A percentile compares a stretch with the other conserved stretches of the same genome.
These are phyloP conservation scores for Plectosphaerella cucumerina DNA, from an alignment of 2,329 filamentous ascomycete genomes.

Conservation along the genomic window DNA sequence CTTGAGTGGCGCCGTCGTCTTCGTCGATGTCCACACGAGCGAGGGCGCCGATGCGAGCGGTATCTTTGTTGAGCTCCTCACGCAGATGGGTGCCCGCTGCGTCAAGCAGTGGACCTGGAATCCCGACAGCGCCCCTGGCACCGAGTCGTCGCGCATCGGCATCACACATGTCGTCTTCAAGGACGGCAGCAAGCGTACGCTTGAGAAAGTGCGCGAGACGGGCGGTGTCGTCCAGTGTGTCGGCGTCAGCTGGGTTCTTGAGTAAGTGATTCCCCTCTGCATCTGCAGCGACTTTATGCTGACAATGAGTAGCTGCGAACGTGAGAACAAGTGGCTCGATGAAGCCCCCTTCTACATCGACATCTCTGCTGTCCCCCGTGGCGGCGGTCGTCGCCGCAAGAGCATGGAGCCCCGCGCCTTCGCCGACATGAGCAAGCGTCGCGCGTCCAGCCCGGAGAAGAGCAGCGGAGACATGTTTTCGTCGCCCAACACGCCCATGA, in stretches of 20 bases:
- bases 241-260: slow-evolving; percentile 82
- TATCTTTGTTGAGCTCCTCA: slow-evolving; percentile 77
- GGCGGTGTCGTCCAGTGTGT: slow-evolving; percentile 78
- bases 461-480: slow-evolving; percentile 24
- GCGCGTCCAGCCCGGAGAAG: slow-evolving; percentile 42
- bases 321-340: slow-evolving; percentile 72
- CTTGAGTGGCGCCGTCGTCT: slow-evolving; percentile 70
- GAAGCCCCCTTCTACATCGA: slow-evolving; percentile 68
- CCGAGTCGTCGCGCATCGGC: slow-evolving; percentile 51
- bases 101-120: slow-evolving; percentile 75
- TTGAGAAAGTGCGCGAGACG: slow-evolving; percentile 74
- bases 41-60: slow-evolving; percentile 76
- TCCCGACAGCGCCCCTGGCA: slow-evolving; percentile 33
- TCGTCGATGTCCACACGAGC: slow-evolving; percentile 78
- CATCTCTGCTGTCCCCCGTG: slow-evolving; percentile 61
- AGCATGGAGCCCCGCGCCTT: slow-evolving; percentile 75
- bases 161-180: slow-evolving; percentile 91
- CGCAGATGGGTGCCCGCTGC: slow-evolving; percentile 76
- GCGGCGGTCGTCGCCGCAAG: slow-evolving; percentile 68
- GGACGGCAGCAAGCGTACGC: slow-evolving; percentile 73
- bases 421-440: slow-evolving; percentile 63
- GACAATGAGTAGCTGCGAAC: slow-evolving; percentile 58
- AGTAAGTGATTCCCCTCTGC: slow-evolving; percentile 53
- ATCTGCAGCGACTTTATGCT: not conserved
- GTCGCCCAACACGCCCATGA: slow-evolving; percentile 42